phyloP scores from a whole-genome alignment of 2,329 filamentous ascomycete genomes.

The Dactylonectria macrodidyma region DNA sequence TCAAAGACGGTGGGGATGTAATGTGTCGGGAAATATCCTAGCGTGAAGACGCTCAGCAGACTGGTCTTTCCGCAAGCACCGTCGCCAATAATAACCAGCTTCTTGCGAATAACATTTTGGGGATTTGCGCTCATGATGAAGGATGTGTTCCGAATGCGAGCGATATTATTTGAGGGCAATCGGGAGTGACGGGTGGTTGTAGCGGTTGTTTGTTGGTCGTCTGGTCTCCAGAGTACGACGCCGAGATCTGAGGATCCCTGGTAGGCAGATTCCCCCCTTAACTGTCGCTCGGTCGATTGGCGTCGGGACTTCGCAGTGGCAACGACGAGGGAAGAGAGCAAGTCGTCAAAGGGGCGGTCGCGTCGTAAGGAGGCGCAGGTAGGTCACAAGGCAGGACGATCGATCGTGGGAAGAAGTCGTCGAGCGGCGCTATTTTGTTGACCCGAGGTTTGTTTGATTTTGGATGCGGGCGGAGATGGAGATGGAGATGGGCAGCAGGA shows the following conservation, averaged over 20 bases:
- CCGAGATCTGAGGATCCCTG: slow-evolving; percentile 13
- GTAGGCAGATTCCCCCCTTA: slow-evolving; percentile 23
- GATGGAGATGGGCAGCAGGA: slow-evolving; percentile 24
- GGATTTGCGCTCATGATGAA: slow-evolving; percentile 61
- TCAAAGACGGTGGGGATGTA: slow-evolving; percentile 97
- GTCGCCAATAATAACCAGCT: slow-evolving; percentile 96
- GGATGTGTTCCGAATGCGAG: slow-evolving; percentile 30
- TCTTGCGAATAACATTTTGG: slow-evolving; percentile 79
- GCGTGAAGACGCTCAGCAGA: slow-evolving; percentile 95
- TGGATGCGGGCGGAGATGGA: slow-evolving; percentile 14
- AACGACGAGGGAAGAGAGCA: slow-evolving; percentile 11
- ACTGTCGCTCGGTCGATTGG: slow-evolving; percentile 24
- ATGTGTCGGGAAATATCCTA: slow-evolving; percentile 93
- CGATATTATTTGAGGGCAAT: slow-evolving; percentile 31
- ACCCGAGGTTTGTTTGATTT: slow-evolving; percentile 14
- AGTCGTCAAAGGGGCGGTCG: slow-evolving; percentile 17
- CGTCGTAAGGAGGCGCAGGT: slow-evolving; percentile 16
- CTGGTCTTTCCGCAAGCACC: slow-evolving; percentile 99
- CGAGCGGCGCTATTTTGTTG: slow-evolving; percentile 32
- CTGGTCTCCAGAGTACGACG: slow-evolving; percentile 19
- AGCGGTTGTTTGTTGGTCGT: slow-evolving; percentile 11
- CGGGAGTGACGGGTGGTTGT: slow-evolving; percentile 21
- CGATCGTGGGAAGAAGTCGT: slow-evolving; percentile 19
- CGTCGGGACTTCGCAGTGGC: slow-evolving; percentile 10
- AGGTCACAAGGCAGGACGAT: slow-evolving; percentile 8